A percentile compares a stretch with the other conserved stretches of the same genome.
These are phyloP conservation scores for Quillaja saponaria DNA, from an alignment of 306 rosid species.

Conservation along the genomic window DNA sequence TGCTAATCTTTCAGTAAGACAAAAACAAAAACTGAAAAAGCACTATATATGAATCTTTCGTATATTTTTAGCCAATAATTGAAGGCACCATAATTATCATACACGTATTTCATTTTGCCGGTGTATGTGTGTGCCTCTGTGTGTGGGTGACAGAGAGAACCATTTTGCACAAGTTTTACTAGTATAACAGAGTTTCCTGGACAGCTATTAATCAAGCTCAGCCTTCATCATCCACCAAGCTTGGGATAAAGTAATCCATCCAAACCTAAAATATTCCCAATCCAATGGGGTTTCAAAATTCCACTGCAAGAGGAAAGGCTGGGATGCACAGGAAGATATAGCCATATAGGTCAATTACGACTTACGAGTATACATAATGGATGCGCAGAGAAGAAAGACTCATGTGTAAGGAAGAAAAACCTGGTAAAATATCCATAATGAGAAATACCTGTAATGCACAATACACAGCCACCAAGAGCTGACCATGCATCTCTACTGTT, in stretches of 20 bases:
- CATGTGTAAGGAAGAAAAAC: not conserved
- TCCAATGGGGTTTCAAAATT: conserved; percentile 8
- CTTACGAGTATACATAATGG: not conserved
- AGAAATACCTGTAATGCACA: conserved; percentile 85
- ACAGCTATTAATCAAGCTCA: conserved; percentile 3
- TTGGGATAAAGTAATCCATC: not conserved
- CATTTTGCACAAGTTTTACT: not conserved
- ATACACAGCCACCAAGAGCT: conserved; percentile 96
- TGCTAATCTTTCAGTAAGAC: not conserved
- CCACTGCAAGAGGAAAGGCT: conserved; percentile 10
- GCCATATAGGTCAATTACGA: not conserved
- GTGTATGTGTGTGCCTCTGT: not conserved
- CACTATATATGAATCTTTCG: no score
- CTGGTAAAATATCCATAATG: not conserved
- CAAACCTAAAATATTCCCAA: conserved; percentile 1
- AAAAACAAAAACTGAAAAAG: no score
- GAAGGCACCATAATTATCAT: not conserved
- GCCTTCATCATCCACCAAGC: not conserved
- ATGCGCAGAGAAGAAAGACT: conserved; percentile 7
- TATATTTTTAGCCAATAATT: not conserved
- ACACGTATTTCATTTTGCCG: not conserved
- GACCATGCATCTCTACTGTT: conserved; percentile 74
- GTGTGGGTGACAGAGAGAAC: not conserved
- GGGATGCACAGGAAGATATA: not conserved
- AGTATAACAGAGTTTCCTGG: not conserved